Conservation (phyloP, 2,329 filamentous ascomycete genomes). For the Alternaria tenuissima region DNA sequence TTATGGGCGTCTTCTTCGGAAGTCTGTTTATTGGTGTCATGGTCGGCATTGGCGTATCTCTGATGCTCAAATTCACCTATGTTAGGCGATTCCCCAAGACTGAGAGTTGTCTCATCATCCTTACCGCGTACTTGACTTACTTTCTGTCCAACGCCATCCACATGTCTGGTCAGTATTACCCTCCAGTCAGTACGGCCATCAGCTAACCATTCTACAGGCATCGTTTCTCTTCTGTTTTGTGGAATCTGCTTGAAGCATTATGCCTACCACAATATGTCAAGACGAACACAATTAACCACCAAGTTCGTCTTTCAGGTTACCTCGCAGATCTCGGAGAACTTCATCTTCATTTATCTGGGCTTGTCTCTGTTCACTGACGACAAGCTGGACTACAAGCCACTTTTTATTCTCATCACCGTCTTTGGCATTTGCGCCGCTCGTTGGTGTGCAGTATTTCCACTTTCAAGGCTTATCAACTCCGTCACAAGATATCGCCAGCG, state of each 20-base stretch:
- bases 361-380: conserved; percentile 93
- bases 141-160: conserved; percentile 97
- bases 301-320: conserved; percentile 97
- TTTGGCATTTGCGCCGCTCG: conserved; percentile 90
- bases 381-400: conserved; percentile 86
- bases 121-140: conserved; percentile 96
- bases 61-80: conserved; percentile 93
- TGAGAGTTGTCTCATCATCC: conserved; percentile 90
- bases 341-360: conserved; percentile 99
- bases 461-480: conserved; percentile 90
- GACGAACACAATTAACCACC: conserved; percentile 93
- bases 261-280: conserved; percentile 99
- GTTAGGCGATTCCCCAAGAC: conserved; percentile 93
- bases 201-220: conserved; percentile 66
- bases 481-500: conserved; percentile 86
- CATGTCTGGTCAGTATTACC: conserved; percentile 79
- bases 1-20: conserved; percentile 95
- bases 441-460: conserved; percentile 93
- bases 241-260: conserved; percentile 99
- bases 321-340: conserved; percentile 96
- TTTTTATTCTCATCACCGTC: conserved; percentile 93
- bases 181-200: neutral
- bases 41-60: conserved; percentile 85
- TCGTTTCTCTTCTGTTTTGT: conserved; percentile 95
- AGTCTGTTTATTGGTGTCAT: conserved; percentile 88